Base-by-base conservation (phyloP, 169 alveolate species). In the Plasmodium falciparum region DNA sequence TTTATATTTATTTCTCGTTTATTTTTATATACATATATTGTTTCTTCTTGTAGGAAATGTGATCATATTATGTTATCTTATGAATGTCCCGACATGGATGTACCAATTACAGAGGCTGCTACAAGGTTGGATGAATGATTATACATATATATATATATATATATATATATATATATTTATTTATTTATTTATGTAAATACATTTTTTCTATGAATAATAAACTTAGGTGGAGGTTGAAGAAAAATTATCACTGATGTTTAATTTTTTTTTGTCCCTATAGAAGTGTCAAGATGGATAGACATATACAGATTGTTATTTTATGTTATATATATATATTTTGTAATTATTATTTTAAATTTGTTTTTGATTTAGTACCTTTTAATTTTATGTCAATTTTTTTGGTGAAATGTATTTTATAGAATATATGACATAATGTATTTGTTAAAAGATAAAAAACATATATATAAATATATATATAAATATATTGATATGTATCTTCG, bases 61-160 rank as follows among this genome's bases (percentile, higher is more conserved):
- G 90, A 80, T 58, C 90, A 80, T 63, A 47, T 45, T 26, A 70
- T 67, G 67, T 26, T 80, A 47, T 9, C 58, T 12, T 72, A 39
- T 47, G 83, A 80, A 17, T 80, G 90, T 49, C 90, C 90, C 33
- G 90, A 80, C 26, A 47, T 47, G 4, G 90, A 80, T 58, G 17
- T 67, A 13, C 90, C 90, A 20, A 80, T 80, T 69, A 80, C 90
- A 39, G 20, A 78, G 43, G 90, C 80, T 45, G 80, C 90, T 59
- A 80, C 90, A 17, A 67, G 83, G 90, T 80, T 54, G 1, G 45
- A 33, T 33, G 45, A 33, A 80, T n/a, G 39, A 17, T n/a, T 20
- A 56, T 56, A 67, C 29, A 49, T 62, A 76, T 4, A 9, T 24
- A 11, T 24, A 50, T 33, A 52, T 49, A 24, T 24, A 17, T 49